Conservation (phyloP, 768 basidiomycete species). For the Termitomyces sp. region DNA sequence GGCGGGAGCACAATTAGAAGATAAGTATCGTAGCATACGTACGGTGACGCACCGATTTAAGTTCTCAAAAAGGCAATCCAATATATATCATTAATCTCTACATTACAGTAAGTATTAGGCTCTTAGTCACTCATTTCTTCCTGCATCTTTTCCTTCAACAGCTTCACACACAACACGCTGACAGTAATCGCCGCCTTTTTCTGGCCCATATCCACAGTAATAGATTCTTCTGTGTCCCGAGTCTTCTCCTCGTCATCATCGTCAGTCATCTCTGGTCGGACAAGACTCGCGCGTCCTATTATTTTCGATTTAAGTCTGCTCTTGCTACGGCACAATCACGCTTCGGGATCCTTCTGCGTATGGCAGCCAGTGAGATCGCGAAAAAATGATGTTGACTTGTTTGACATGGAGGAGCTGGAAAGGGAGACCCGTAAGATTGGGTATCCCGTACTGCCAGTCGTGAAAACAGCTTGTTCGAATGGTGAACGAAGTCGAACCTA, state of each 20-base stretch:
- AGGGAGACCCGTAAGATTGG: constrained; percentile 37
- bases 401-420: constrained; percentile 33
- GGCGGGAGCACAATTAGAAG: no score
- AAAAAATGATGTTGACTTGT: constrained; percentile 30
- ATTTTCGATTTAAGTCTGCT: constrained; percentile 26
- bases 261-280: constrained; percentile 38
- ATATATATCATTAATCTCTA: no score
- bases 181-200: neutral
- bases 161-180: neutral
- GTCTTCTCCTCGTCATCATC: constrained; percentile 34
- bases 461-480: constrained; percentile 36
- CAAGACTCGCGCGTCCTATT: constrained; percentile 25
- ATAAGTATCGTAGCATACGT: no score
- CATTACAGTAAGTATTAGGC: no score
- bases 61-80: no score
- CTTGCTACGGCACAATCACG: constrained; percentile 33
- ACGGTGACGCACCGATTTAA: no score
- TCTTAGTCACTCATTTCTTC: neutral
- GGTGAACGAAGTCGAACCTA: constrained; percentile 26
- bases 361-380: constrained; percentile 30
- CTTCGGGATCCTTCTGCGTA: constrained; percentile 31
- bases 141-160: neutral
- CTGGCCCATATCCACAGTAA: constrained; percentile 24
- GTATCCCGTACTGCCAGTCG: constrained; percentile 38
- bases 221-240: constrained; percentile 32